Percentiles rank a stretch among this genome's conserved stretches.
These are phyloP conservation scores for Candida sithepensis DNA, from an alignment of 805 yeast species.

Conservation along the genomic window DNA sequence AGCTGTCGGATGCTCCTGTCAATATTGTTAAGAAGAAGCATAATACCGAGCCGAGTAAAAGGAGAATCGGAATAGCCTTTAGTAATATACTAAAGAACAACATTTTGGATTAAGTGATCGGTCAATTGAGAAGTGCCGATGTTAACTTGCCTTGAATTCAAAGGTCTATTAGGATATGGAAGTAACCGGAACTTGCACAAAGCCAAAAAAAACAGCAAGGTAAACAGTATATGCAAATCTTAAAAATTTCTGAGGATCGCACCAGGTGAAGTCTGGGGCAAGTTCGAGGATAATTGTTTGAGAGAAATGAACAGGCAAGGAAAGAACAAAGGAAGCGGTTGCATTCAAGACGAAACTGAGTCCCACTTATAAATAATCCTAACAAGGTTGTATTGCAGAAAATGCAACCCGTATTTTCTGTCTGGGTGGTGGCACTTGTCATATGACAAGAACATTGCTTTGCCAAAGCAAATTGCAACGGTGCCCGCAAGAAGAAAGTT, in stretches of 20 bases:
- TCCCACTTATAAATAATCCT: too few relatives aligned
- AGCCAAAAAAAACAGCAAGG: too few relatives aligned
- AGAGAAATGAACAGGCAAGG: too few relatives aligned
- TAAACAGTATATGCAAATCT: not conserved
- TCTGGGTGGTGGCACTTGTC: too few relatives aligned
- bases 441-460: too few relatives aligned
- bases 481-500: not conserved
- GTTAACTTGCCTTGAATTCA: not conserved
- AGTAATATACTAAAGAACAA: slow-evolving; percentile 2
- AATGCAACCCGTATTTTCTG: too few relatives aligned
- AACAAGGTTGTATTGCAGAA: too few relatives aligned
- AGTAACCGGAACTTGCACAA: not conserved
- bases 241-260: not conserved
- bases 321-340: not conserved
- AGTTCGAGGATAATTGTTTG: not conserved
- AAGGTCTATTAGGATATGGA: not conserved
- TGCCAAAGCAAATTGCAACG: too few relatives aligned
- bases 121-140: not conserved
- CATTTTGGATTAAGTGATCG: not conserved
- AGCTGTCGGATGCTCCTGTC: slow-evolving; percentile 54
- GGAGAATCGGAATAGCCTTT: slow-evolving; percentile 6
- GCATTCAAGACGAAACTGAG: too few relatives aligned
- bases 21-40: slow-evolving; percentile 61
- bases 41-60: slow-evolving; percentile 39
- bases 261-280: not conserved